Base-by-base conservation (phyloP, 306 rosid species). In the Gynostemma pentaphyllum region DNA sequence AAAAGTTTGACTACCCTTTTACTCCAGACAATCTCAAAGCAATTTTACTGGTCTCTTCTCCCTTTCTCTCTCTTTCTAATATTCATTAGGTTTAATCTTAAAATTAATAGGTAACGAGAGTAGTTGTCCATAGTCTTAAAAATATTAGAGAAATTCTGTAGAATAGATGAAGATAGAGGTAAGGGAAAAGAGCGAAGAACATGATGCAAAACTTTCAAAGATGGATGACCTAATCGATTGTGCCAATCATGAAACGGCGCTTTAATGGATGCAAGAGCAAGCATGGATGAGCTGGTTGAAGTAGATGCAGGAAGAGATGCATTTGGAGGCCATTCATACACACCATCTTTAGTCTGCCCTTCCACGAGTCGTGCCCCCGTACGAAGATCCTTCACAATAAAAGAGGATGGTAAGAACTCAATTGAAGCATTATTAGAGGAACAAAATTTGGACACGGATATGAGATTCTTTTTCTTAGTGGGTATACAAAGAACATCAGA, bases 1-100 rank as follows among this genome's bases (percentile, higher is more conserved):
- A n/a, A n/a, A 23, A 0, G 29, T 72, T 30, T 32, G 76, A 52
- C 5, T 53, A 67, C 26, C 39, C 72, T 11, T 71, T 76, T 39
- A 60, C 76, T 5, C 45, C 4, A 0, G 45, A 66, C 21, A 19
- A 67, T 44, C 11, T n/a, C n/a, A n/a, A n/a, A n/a, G n/a, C n/a
- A n/a, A n/a, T n/a, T n/a, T n/a, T n/a, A n/a, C n/a, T n/a, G n/a
- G n/a, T n/a, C n/a, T n/a, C n/a, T n/a, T n/a, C n/a, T n/a, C n/a
- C n/a, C n/a, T n/a, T n/a, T n/a, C n/a, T n/a, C n/a, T n/a, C n/a
- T n/a, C n/a, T n/a, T n/a, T n/a, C n/a, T n/a, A n/a, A n/a, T n/a
- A n/a, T n/a, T n/a, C n/a, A n/a, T n/a, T n/a, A n/a, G n/a, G n/a
- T n/a, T n/a, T n/a, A n/a, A n/a, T n/a, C n/a, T n/a, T n/a, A n/a